These are phyloP conservation scores for Leishmania gerbilli DNA, from an alignment of 208 protist genomes.

Conservation along the genomic window DNA sequence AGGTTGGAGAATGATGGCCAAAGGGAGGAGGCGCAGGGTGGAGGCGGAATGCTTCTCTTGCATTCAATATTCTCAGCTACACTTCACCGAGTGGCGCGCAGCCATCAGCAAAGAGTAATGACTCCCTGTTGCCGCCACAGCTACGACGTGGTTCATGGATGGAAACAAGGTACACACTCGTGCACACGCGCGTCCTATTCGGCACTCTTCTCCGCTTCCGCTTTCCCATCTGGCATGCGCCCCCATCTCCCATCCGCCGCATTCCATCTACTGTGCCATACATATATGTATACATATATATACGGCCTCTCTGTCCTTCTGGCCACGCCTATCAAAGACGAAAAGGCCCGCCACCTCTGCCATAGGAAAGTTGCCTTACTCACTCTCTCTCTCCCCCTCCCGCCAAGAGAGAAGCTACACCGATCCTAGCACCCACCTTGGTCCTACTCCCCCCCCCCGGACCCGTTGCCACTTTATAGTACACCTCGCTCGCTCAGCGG, in stretches of 20 bases:
- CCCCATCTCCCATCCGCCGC: neutral
- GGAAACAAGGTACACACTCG: neutral
- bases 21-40: neutral
- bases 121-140: neutral
- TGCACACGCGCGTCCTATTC: no score
- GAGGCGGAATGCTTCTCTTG: neutral
- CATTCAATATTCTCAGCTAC: neutral
- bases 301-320: neutral
- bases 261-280: neutral
- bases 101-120: neutral
- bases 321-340: neutral
- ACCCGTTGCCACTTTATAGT: neutral
- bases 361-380: neutral
- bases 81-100: neutral
- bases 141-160: neutral
- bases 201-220: neutral
- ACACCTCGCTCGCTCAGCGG: neutral
- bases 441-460: neutral
- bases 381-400: neutral
- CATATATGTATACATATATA: no score
- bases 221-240: neutral
- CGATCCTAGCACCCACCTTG: neutral
- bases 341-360: neutral
- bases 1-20: neutral
- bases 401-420: neutral